These are phyloP conservation scores for Ganoderma resinaceum DNA, from an alignment of 1,284 basidiomycete species.

Conservation along the genomic window DNA sequence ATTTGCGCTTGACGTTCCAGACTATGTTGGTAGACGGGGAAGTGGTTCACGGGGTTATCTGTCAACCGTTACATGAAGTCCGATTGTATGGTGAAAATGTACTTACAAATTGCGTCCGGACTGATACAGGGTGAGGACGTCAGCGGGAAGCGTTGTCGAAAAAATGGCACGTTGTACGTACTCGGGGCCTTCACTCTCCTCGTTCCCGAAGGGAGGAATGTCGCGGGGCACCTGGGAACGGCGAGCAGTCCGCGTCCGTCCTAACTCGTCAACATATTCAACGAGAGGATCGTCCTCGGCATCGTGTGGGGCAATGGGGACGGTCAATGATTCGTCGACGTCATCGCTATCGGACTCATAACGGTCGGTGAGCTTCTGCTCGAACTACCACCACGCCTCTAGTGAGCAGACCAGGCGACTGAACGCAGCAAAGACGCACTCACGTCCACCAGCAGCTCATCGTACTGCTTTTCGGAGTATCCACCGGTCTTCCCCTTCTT, in stretches of 20 bases:
- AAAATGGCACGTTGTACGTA: conserved; percentile 20
- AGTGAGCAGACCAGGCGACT: background rate
- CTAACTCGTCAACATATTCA: conserved; percentile 84
- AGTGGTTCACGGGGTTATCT: conserved; percentile 83
- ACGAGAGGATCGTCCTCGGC: conserved; percentile 77
- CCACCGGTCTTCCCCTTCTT: conserved; percentile 83
- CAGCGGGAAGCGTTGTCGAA: background rate
- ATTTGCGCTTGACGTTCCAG: conserved; percentile 80
- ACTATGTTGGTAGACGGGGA: conserved; percentile 88
- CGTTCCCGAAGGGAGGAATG: conserved; percentile 41
- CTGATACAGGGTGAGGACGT: conserved; percentile 42
- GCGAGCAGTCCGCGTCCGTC: conserved; percentile 4
- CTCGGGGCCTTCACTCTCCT: conserved; percentile 37
- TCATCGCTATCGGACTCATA: conserved; percentile 73
- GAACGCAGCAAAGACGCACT: conserved; percentile 39
- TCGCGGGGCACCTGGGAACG: conserved; percentile 84
- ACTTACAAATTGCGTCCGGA: conserved; percentile 58
- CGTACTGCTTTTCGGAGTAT: conserved; percentile 79
- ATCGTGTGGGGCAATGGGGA: conserved; percentile 54
- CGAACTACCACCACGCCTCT: conserved; percentile 60
- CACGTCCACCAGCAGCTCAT: conserved; percentile 85
- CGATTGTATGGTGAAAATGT: background rate
- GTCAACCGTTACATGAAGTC: conserved; percentile 23
- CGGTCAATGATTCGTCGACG: conserved; percentile 71
- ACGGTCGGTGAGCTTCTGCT: conserved; percentile 62